Conservation (phyloP, 805 yeast species). For the Pichia ethanolica region DNA sequence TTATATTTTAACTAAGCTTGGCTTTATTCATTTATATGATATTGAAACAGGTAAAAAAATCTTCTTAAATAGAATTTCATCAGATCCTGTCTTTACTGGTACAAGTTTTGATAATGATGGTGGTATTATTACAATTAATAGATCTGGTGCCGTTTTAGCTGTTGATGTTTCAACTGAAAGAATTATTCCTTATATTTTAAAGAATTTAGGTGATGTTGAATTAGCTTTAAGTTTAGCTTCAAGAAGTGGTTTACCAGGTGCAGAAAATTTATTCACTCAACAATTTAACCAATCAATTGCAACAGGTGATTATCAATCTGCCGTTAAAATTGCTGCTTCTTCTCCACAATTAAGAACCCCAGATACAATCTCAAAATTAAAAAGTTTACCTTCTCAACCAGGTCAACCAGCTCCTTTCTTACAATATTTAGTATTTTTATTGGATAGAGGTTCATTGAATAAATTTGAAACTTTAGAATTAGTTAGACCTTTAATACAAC, state of each 20-base stretch:
- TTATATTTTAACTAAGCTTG: conserved; percentile 88
- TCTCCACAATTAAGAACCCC: conserved; percentile 90
- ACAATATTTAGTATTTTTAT: conserved; percentile 82
- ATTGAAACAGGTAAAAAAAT: conserved; percentile 86
- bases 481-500: conserved; percentile 92
- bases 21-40: conserved; percentile 93
- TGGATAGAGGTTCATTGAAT: conserved; percentile 90
- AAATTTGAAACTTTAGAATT: conserved; percentile 90
- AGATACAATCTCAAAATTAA: conserved; percentile 87
- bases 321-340: conserved; percentile 96
- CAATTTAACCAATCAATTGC: conserved; percentile 82
- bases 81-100: conserved; percentile 92
- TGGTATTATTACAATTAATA: conserved; percentile 90
- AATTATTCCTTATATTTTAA: conserved; percentile 82
- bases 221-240: conserved; percentile 85
- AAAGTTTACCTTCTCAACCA: conserved; percentile 83
- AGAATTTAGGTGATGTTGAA: conserved; percentile 76
- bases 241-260: conserved; percentile 96
- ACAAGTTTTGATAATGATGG: conserved; percentile 59
- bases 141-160: conserved; percentile 89
- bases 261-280: conserved; percentile 83
- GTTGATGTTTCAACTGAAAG: conserved; percentile 82
- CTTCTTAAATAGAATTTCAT: conserved; percentile 92
- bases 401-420: conserved; percentile 93
- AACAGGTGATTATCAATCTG: conserved; percentile 82